Conservation (phyloP, 345 rosid species). For the Lepidium didymum region DNA sequence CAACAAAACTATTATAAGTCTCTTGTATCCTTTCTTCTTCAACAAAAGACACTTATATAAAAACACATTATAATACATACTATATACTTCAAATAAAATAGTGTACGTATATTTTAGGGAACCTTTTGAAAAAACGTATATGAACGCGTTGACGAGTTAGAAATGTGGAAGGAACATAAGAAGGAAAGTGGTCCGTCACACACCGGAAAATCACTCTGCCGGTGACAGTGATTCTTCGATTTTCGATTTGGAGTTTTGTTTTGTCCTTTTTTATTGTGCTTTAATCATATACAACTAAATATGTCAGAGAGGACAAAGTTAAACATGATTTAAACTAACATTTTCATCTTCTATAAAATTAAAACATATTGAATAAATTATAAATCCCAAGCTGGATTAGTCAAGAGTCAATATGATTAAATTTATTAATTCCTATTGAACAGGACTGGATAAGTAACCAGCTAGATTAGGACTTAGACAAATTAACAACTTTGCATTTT, state of each 20-base stretch:
- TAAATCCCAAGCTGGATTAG: background rate
- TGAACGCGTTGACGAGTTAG: slow-evolving; percentile 12
- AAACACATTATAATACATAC: background rate
- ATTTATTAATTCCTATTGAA: background rate
- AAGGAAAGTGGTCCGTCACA: slow-evolving; percentile 9
- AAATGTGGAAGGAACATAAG: slow-evolving; percentile 14
- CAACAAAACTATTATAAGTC: background rate
- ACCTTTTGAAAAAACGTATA: background rate
- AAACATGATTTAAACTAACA: background rate
- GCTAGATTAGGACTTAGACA: slow-evolving; percentile 21
- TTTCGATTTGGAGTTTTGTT: slow-evolving; percentile 11
- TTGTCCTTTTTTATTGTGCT: background rate
- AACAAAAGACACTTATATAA: background rate
- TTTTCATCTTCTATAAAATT: background rate
- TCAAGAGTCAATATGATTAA: background rate
- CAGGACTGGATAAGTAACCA: slow-evolving; percentile 19
- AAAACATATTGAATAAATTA: too few species aligned
- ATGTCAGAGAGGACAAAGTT: background rate
- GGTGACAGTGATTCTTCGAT: slow-evolving; percentile 11
- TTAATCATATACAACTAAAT: background rate
- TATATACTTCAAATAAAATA: background rate
- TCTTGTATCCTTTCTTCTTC: background rate
- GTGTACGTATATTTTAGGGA: background rate
- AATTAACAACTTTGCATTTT: slow-evolving; percentile 24
- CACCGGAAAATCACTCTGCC: slow-evolving; percentile 5